Conservation (phyloP, 192 early-diverging fungal species). For the Backusella morwellensis region DNA sequence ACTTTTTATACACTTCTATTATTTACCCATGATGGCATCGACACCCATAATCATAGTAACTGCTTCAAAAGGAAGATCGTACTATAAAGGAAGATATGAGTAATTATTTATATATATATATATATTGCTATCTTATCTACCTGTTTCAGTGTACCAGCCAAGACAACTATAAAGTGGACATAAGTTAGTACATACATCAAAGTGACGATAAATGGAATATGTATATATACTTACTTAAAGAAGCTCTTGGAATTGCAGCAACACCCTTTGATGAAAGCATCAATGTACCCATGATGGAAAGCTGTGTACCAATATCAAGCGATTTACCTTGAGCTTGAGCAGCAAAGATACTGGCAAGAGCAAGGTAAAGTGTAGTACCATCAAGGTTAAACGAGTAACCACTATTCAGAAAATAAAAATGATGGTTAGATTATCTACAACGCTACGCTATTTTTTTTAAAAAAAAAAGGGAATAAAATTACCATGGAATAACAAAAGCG, state of each 20-base stretch:
- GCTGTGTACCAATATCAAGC: constrained; percentile 55
- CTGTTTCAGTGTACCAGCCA: constrained; percentile 48
- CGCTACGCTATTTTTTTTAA: not conserved
- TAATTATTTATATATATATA: not conserved
- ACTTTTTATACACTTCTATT: too few relatives aligned
- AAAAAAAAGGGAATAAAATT: not conserved
- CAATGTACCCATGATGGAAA: constrained; percentile 63
- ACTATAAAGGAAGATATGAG: constrained; percentile 12
- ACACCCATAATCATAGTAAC: constrained; percentile 67
- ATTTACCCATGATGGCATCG: constrained; percentile 61
- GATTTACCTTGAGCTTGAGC: constrained; percentile 60
- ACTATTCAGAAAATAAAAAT: not conserved
- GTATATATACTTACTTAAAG: constrained; percentile 24
- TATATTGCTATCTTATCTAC: not conserved
- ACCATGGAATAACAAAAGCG: constrained; percentile 61
- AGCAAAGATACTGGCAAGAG: constrained; percentile 62
- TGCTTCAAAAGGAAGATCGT: constrained; percentile 55
- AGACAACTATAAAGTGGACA: constrained; percentile 38
- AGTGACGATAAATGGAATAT: too few relatives aligned
- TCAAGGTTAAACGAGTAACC: constrained; percentile 82
- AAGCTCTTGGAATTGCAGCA: constrained; percentile 58
- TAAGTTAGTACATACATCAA: too few relatives aligned
- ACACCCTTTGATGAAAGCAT: constrained; percentile 71
- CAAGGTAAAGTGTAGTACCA: constrained; percentile 73
- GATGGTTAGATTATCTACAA: not conserved